These are phyloP conservation scores for Carnegiea gigantea DNA, from an alignment of 179 eudicot species.

Conservation along the genomic window DNA sequence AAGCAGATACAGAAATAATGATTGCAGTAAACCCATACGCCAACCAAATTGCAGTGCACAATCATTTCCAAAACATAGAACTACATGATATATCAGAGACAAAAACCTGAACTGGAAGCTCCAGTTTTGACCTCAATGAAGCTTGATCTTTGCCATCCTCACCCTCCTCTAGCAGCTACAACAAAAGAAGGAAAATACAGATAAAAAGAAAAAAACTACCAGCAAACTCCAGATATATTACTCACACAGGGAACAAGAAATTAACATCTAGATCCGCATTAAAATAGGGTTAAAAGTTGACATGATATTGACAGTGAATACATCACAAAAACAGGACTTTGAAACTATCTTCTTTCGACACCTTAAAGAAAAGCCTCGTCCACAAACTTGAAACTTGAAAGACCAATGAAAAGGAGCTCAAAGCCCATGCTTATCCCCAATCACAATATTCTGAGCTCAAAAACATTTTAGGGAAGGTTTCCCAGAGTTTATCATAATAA, in stretches of 20 bases:
- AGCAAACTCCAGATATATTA: neutral
- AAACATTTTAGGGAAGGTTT: no score
- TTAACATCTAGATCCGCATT: neutral
- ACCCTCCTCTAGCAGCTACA: slow-evolving; percentile 86
- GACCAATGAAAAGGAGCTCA: neutral
- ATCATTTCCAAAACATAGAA: slow-evolving; percentile 12
- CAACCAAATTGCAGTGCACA: neutral
- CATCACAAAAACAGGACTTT: no score
- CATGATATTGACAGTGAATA: no score
- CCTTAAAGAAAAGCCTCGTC: no score
- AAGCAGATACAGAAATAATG: neutral
- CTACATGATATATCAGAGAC: neutral
- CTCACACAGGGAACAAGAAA: neutral
- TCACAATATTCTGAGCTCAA: no score
- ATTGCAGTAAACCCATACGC: neutral
- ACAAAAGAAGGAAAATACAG: slow-evolving; percentile 12
- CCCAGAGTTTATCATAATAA: no score
- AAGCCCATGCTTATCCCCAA: neutral
- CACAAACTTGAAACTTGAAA: neutral
- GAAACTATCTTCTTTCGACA: no score
- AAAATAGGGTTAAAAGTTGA: no score
- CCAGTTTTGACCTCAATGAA: slow-evolving; percentile 85
- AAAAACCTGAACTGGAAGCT: slow-evolving; percentile 91
- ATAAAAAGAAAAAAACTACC: neutral
- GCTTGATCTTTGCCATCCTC: slow-evolving; percentile 86